Base-by-base conservation (phyloP, 2,329 filamentous ascomycete species). In the Calonectria crousiana region DNA sequence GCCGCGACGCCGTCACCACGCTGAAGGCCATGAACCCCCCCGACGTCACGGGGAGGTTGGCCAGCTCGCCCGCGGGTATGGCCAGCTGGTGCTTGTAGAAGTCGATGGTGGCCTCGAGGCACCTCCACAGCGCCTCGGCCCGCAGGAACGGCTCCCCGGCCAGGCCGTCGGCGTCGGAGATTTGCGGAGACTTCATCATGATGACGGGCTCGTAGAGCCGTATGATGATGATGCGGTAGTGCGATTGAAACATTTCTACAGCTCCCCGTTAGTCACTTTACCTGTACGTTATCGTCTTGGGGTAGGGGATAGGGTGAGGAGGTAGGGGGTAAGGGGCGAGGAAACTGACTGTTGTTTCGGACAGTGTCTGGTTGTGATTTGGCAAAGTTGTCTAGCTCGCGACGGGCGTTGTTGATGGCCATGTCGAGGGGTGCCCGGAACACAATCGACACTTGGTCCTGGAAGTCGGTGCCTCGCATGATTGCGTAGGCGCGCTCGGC, bases 121-220 rank as follows among this genome's bases (percentile, higher is more conserved):
- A 85, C 36, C 77, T 78, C 85, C 85, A 87, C 6, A 87, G 79
- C 2, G 81, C 81, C 11, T 85, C 81, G 16, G 84, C 81, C 14
- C 84, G 82, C 6, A 80, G 80, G 13, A 81, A 78, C 1, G 80
- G 79, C 26, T 80, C 77, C 1, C 74, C 67, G 9, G 67, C 32
- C 56, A 71, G 44, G 11, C 69, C n/a, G 20, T 80, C 75, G 1
- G 74, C 4, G 26, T 79, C 73, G 14, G 76, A 51, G 0, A 78
- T 34, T 6, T 64, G 47, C 0, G 77, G 67, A 1, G 80, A 69
- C 4, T 79, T 81, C 73, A 84, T 81, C 56, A 77, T 78, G 4
- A 86, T 81, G 26, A 81, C 80, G 0, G 85, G 85, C 60, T 87
- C 86, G 72, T 85, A 86, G 2, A 87, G 80, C 0, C 84, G 83